Base-by-base conservation (phyloP, 2,329 filamentous ascomycete genomes). In the Alternaria triticimaculans region DNA sequence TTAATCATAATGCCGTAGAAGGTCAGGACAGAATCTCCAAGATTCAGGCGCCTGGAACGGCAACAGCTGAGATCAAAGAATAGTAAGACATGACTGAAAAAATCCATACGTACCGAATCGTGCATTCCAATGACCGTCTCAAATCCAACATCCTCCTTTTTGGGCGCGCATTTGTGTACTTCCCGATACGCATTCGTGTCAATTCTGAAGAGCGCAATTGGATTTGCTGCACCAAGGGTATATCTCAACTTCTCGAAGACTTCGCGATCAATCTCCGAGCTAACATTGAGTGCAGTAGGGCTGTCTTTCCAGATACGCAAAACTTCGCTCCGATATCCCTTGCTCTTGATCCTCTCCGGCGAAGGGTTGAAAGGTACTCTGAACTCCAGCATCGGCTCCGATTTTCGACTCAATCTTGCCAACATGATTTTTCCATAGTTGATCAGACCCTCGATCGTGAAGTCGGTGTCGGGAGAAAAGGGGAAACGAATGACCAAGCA, bases 401-500 rank as follows among this genome's bases (percentile, higher is more conserved):
- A 84, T 23, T 81, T 72, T n/a, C 72, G 67, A n/a, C 64, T 50
- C 41, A 80, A 55, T 58, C 72, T 80, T 20, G 79, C 78, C 15
- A 72, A 75, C 2, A 81, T 55, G 7, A 78, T 76, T 48, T 71
- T 76, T 37, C 73, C 76, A 60, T 75, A 73, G 30, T 71, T 75
- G 28, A 72, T 75, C 1, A 81, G 61, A 4, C 77, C 76, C 37
- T 78, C 70, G 8, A 78, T 15, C 11, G 68, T 75, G 30, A 78
- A 75, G 10, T 76, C 76, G 5, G 72, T 69, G 30, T 79, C 78
- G 10, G 80, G 80, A 14, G 78, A 75, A 64, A 82, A 82, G 1
- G 90, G 89, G 71, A 93, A 94, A 15, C 86, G 86, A 56, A 93
- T 75, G 33, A 92, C 83, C 26, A 93, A 76, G 73, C 89, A 92